Percentiles rank a stretch among this genome's conserved stretches.
Evolutionary conservation across 257 asterid species (phyloP).

Genomic region (Asclepias syriaca): DNA sequence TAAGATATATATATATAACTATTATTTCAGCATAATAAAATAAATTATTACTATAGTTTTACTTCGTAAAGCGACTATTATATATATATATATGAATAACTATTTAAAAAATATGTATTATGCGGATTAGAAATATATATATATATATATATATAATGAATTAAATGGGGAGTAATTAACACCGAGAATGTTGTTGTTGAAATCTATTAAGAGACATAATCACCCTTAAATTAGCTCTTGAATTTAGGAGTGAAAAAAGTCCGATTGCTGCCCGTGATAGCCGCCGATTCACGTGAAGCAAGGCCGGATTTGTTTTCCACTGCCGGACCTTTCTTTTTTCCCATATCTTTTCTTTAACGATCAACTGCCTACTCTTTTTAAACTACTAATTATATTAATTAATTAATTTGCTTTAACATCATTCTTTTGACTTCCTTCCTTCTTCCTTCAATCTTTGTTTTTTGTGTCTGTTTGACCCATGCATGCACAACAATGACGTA

Average conservation of each 20-base stretch:
- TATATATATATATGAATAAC: too few species aligned
- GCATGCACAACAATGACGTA: constrained; percentile 7
- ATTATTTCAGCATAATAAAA: too few species aligned
- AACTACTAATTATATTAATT: neutral
- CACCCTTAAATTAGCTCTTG: constrained; percentile 2
- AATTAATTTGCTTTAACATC: neutral
- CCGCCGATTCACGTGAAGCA: constrained; percentile 26
- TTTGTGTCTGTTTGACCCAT: neutral
- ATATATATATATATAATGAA: too few species aligned
- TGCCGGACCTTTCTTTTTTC: neutral
- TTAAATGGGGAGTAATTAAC: neutral
- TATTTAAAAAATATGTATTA: too few species aligned
- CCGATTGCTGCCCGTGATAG: constrained; percentile 27
- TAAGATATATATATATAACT: too few species aligned
- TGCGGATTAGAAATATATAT: too few species aligned
- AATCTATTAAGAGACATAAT: constrained; percentile 8
- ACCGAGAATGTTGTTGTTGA: constrained; percentile 10
- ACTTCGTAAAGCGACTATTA: too few species aligned
- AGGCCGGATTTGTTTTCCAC: constrained; percentile 19
- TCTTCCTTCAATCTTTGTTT: constrained; percentile 10
- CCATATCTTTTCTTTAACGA: neutral
- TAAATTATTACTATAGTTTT: too few species aligned
- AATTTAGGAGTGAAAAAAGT: constrained; percentile 1
- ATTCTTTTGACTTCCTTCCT: constrained; percentile 15
- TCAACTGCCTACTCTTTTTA: constrained; percentile 11